A percentile compares a stretch with the other conserved stretches of the same genome.
Conservation (phyloP, 2,329 filamentous ascomycete species). For the Verticillium dahliae region DNA sequence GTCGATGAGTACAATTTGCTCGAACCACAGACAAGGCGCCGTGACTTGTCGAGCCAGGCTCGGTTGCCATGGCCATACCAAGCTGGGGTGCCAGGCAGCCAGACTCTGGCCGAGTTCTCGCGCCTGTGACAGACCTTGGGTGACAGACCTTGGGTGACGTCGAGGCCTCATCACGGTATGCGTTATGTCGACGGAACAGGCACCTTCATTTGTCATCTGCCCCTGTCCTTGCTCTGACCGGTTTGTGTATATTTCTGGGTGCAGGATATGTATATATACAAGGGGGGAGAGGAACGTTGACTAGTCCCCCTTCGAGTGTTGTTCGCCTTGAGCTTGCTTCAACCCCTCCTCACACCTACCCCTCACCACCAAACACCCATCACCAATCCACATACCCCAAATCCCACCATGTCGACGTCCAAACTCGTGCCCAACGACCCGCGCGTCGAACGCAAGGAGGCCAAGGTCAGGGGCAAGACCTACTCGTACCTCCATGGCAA, state of each 20-base stretch:
- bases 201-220: not conserved
- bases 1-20: not conserved
- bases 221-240: not conserved
- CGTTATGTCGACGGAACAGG: not conserved
- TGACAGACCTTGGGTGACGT: not conserved
- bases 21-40: not conserved
- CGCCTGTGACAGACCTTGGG: not conserved
- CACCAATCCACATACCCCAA: not conserved
- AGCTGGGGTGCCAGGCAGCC: not conserved
- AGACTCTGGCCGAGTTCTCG: not conserved
- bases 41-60: not conserved
- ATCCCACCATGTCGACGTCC: not conserved
- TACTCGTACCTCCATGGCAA: slow-evolving; percentile 61
- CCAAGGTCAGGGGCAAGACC: slow-evolving; percentile 58
- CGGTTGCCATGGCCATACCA: not conserved
- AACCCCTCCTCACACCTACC: not conserved
- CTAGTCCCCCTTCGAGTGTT: not conserved
- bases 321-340: not conserved
- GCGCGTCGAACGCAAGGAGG: slow-evolving; percentile 57
- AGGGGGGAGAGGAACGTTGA: too few species aligned
- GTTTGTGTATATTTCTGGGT: not conserved
- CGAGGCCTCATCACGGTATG: not conserved
- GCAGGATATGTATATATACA: not conserved
- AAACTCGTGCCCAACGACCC: slow-evolving; percentile 47
- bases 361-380: not conserved